Conservation (phyloP, 2,329 filamentous ascomycete species). For the Colletotrichum simmondsii region DNA sequence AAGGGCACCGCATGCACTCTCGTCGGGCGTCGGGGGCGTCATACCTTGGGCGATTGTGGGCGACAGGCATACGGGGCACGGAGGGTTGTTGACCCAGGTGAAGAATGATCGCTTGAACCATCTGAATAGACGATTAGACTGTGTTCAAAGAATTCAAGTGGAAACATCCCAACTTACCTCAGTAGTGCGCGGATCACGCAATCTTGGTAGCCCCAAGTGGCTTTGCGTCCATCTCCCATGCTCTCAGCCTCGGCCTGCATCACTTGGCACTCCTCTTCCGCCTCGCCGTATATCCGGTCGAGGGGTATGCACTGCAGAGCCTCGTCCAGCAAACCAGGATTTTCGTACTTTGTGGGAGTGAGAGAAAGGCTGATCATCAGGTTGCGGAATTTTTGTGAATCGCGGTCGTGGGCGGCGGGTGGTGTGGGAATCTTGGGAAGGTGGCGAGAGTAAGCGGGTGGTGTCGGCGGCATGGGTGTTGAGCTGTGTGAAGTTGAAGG, state of each 20-base stretch:
- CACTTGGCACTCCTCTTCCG: slow-evolving; percentile 92
- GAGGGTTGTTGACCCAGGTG: slow-evolving; percentile 95
- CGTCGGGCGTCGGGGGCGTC: slow-evolving; percentile 87
- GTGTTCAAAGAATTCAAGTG: background rate
- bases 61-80: slow-evolving; percentile 82
- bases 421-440: slow-evolving; percentile 74
- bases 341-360: slow-evolving; percentile 94
- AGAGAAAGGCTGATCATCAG: slow-evolving; percentile 86
- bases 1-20: slow-evolving; percentile 86
- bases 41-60: slow-evolving; percentile 86
- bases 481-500: slow-evolving; percentile 58
- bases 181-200: slow-evolving; percentile 91
- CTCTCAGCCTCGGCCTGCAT: slow-evolving; percentile 89
- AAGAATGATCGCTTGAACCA: slow-evolving; percentile 99
- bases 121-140: slow-evolving; percentile 52
- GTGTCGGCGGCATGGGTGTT: slow-evolving; percentile 45
- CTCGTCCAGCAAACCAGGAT: slow-evolving; percentile 93
- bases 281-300: slow-evolving; percentile 91
- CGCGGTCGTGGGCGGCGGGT: slow-evolving; percentile 72
- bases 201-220: slow-evolving; percentile 97
- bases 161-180: slow-evolving; percentile 53
- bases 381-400: slow-evolving; percentile 81
- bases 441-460: slow-evolving; percentile 61
- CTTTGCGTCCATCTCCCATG: slow-evolving; percentile 80
- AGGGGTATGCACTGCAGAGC: slow-evolving; percentile 87